A percentile compares a stretch with the other conserved stretches of the same genome.
Evolutionary conservation across 768 basidiomycete genomes (phyloP).

Genomic region (Tephrocybe sp.): DNA sequence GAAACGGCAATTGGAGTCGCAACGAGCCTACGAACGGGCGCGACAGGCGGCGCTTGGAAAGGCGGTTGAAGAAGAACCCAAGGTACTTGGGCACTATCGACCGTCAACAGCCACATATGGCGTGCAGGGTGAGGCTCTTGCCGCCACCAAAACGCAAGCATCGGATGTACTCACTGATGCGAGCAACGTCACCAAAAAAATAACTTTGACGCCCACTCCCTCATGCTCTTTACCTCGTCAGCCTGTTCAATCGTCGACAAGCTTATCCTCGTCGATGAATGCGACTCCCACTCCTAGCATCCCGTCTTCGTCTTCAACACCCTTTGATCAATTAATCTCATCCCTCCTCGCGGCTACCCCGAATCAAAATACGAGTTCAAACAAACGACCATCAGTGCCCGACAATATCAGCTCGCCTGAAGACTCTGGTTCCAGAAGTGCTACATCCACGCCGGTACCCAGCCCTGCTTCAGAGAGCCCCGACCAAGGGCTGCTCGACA

Average conservation of each 20-base stretch:
- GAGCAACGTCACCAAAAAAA: conserved; percentile 16
- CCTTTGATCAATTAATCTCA: conserved; percentile 39
- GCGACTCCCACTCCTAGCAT: conserved; percentile 8
- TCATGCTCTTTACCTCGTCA: conserved; percentile 1
- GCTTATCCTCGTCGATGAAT: background rate
- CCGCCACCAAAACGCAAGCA: conserved; percentile 8
- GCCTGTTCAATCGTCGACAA: conserved; percentile 1
- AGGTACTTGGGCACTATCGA: conserved; percentile 29
- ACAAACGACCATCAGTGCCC: background rate
- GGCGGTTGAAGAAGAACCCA: conserved; percentile 9
- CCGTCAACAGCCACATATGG: conserved; percentile 32
- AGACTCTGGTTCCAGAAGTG: conserved; percentile 5
- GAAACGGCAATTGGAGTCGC: conserved; percentile 10
- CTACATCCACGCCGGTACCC: background rate
- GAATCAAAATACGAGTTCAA: conserved; percentile 2
- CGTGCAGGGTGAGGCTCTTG: conserved; percentile 15
- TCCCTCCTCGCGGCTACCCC: conserved; percentile 34
- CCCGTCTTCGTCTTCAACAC: conserved; percentile 21
- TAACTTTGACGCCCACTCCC: background rate
- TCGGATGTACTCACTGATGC: conserved; percentile 26
- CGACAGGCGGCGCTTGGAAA: background rate
- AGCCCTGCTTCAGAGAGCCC: conserved; percentile 14
- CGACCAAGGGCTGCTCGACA: conserved; percentile 44
- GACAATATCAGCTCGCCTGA: conserved; percentile 6
- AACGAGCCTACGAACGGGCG: conserved; percentile 2